Base-by-base conservation (phyloP, 1,284 basidiomycete genomes). In the Marasmius sp. region DNA sequence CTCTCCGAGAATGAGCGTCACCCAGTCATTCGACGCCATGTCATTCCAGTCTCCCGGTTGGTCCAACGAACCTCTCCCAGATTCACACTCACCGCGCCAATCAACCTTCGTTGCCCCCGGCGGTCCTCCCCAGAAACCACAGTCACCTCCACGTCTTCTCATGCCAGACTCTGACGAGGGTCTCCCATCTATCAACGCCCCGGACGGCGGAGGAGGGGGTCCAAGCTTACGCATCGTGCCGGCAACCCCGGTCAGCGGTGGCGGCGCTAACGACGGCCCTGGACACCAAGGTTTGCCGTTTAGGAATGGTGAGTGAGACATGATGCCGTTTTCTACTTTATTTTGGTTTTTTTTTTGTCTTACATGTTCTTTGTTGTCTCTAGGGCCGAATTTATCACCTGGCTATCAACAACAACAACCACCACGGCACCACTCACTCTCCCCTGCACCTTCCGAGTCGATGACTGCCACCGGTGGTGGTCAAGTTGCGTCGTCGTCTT, bases 191-290 rank as follows among this genome's bases (percentile, higher is more conserved):
- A 90, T 89, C 70, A 87, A 89, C 64, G 87, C 87, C 3, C 88
- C 88, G 16, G 83, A 85, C 11, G 59, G 76, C n/a, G 74, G 79
- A 54, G 71, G 71, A 14, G 70, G 77, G 3, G 86, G 87, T 0
- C 88, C 88, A 0, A 82, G 82, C 55, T 79, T 93, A 65, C 85
- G 91, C 67, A 86, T 93, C 63, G 89, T 92, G 6, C 91, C 91
- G 34, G 89, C 91, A n/a, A 93, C 91, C 1, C 91, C 91, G 8
- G 79, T 93, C 61, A 84, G 82, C 64, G 87, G 85, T 43, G 86
- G 85, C 33, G 84, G 75, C 49, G 80, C 76, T 34, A 78, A 80
- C 61, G 71, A 61, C 39, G 61, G 60, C 12, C 43, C 53, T 12
- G 54, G 27, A 5, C 27, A 27, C 27, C 27, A 27, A 27, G 27